Evolutionary conservation across 2,329 filamentous ascomycete species (phyloP), one percentile per base, ranked within the genome.

Genomic region (Albophoma yamanashiensis): DNA sequence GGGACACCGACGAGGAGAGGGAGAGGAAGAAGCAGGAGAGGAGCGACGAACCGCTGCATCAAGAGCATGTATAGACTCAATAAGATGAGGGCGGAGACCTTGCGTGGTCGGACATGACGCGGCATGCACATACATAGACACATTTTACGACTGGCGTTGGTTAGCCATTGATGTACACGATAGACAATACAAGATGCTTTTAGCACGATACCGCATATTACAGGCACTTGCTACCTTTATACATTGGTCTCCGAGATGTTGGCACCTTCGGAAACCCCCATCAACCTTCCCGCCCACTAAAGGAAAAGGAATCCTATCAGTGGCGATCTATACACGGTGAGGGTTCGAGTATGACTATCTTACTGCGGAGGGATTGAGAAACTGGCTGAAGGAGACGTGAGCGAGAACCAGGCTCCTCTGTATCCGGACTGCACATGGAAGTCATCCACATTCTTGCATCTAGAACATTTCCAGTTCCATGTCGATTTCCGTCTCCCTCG

Each of bases 21-120:
- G 36, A 9, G 12, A 42, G 27, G 34, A 50, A 42, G 25, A 45
- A 40, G 20, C 43, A 60, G 22, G 38, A 7, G 17, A 8, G 52
- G 1, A 58, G 47, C 39, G 58, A 60, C 2, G 31, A 17, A 22
- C 62, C 50, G 3, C 43, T 52, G n/a, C 62, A 62, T 52, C 25
- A 63, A 12, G 62, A 63, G 34, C 43, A 60, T 42, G 61, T 52
- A 3, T 63, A 58, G 56, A 36, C 31, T 31, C 1, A 14, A 36
- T 3, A n/a, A 12, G 31, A 15, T 2, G 17, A 17, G 38, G 12
- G 22, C 5, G 4, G 22, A 14, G 43, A 2, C 14, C n/a, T n/a
- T 27, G n/a, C 14, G 42, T 25, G 43, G 12, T 3, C 15, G 11
- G 22, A 27, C 22, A 3, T 27, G 45, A n/a, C 47, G 11, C 31